Base-by-base conservation (phyloP, 2,329 filamentous ascomycete species). In the Dactylellina parvicollis region DNA sequence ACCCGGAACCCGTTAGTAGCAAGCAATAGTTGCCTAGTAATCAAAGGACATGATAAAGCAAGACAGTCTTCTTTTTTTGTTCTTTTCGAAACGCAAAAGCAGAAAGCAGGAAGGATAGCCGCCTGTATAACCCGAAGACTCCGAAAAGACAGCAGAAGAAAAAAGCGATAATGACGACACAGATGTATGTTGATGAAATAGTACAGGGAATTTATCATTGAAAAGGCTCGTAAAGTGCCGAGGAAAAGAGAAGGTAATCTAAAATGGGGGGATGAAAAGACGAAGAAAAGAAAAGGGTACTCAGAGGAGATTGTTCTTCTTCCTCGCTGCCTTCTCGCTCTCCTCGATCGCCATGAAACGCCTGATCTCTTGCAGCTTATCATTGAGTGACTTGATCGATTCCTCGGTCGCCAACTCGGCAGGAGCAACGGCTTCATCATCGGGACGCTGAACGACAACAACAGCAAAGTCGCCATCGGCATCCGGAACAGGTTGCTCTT, bases 261-360 rank as follows among this genome's bases (percentile, higher is more conserved):
- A 34, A 24, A 8, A 34, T 22, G 14, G 30, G n/a, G 9, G 24
- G 8, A 22, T n/a, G 42, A 34, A 26, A 14, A 44, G 47, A 32
- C 20, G 36, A 18, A 34, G 42, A 20, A 61, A 20, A 8, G 9
- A 1, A 16, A 30, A 60, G 3, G 26, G 24, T 24, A 46, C n/a
- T 60, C 22, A 72, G 24, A 72, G 67, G 40, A 72, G 67, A 20
- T 72, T 72, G 40, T 61, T 61, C 59, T 72, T 72, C 67, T 72
- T 72, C 28, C 67, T 52, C 7, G 67, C 67, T 2, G 67, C 67
- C 26, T 72, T 72, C 52, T 72, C 67, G 34, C 67, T 72, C 59
- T 72, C 67, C 28, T 72, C 67, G 38, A 72, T 72, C 16, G 67
- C 67, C 67, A 72, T 72, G 46, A 72, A 72, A 14, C 67, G 67